These are phyloP conservation scores for Gentiana macrophylla DNA, from an alignment of 257 asterid genomes.

Conservation along the genomic window DNA sequence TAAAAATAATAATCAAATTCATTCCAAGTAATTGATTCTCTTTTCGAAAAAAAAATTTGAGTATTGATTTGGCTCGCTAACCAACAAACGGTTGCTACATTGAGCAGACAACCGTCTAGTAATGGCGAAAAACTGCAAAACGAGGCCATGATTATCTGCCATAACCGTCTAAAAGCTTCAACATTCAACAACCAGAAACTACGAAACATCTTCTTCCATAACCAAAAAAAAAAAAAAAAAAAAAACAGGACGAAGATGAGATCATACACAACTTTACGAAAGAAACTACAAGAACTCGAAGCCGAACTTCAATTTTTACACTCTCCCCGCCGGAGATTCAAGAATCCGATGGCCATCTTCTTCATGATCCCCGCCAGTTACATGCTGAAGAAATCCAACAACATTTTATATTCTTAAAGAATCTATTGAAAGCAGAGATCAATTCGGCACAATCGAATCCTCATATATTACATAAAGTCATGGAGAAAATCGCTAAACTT, in stretches of 20 bases:
- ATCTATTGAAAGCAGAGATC: slow-evolving; percentile 16
- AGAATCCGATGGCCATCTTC: neutral
- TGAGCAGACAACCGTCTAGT: no score
- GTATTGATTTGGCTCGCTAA: no score
- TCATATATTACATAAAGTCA: slow-evolving; percentile 11
- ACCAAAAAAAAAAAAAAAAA: neutral
- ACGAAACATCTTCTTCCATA: no score
- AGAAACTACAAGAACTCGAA: slow-evolving; percentile 52
- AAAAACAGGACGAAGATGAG: slow-evolving; percentile 13
- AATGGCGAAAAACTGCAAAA: no score
- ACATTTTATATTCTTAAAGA: slow-evolving; percentile 13
- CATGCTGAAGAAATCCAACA: slow-evolving; percentile 11
- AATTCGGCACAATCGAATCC: slow-evolving; percentile 14
- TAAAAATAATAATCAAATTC: no score
- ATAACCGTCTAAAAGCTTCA: no score
- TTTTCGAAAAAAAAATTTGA: no score
- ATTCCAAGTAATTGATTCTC: no score
- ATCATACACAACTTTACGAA: slow-evolving; percentile 21
- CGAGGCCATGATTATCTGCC: no score
- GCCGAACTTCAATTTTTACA: slow-evolving; percentile 27
- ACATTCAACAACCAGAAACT: no score
- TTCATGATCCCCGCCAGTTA: slow-evolving; percentile 1
- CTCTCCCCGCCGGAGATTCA: slow-evolving; percentile 6
- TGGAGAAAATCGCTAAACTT: slow-evolving; percentile 10
- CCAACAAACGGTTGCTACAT: no score